A percentile compares a stretch with the other conserved stretches of the same genome.
These are phyloP conservation scores for Abortiporus biennis DNA, from an alignment of 1,284 basidiomycete species.

Conservation along the genomic window DNA sequence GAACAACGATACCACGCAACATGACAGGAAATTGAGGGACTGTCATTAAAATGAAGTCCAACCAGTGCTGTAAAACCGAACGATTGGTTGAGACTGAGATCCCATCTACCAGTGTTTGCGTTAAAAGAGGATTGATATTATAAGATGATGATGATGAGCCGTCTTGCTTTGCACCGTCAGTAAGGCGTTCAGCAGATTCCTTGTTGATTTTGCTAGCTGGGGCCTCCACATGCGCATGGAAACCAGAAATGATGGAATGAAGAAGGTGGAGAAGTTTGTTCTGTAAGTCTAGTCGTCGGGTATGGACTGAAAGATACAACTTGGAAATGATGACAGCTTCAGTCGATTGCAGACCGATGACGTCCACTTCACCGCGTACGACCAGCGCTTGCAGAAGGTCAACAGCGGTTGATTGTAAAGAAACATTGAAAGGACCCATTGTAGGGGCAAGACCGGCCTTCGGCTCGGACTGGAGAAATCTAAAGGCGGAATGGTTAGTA, in stretches of 20 bases:
- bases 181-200: constrained; percentile 11
- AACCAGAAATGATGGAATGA: constrained; percentile 75
- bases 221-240: constrained; percentile 15
- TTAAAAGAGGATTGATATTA: constrained; percentile 62
- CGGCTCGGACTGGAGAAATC: constrained; percentile 75
- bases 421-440: constrained; percentile 57
- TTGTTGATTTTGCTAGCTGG: constrained; percentile 19
- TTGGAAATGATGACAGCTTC: constrained; percentile 73
- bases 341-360: constrained; percentile 51
- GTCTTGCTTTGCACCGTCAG: constrained; percentile 16
- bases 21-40: constrained; percentile 77
- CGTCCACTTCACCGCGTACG: constrained; percentile 71
- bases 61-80: constrained; percentile 88
- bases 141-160: constrained; percentile 22
- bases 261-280: constrained; percentile 91
- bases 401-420: constrained; percentile 69
- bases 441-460: constrained; percentile 35
- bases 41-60: constrained; percentile 93
- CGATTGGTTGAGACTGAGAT: constrained; percentile 67
- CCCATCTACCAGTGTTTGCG: constrained; percentile 78
- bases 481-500: constrained; percentile 21
- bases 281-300: constrained; percentile 72
- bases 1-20: constrained; percentile 62
- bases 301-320: constrained; percentile 71
- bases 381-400: constrained; percentile 83